These are phyloP conservation scores for Raphanus raphanistrum DNA, from an alignment of 345 rosid genomes.

Conservation along the genomic window DNA sequence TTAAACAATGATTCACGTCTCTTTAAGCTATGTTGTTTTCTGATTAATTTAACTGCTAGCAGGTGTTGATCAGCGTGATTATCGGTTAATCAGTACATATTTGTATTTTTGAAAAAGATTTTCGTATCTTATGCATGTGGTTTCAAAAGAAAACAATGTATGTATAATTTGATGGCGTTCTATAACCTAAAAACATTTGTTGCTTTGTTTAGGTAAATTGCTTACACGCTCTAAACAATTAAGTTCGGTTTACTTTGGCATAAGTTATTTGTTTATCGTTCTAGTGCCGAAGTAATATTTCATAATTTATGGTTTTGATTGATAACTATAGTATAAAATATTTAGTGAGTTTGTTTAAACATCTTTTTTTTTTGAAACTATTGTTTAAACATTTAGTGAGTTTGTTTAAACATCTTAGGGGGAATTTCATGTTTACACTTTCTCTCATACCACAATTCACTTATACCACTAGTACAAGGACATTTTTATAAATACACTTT, in stretches of 20 bases:
- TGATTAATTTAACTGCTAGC: slow-evolving; percentile 19
- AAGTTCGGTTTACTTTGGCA: background rate
- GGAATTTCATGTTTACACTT: too few species aligned
- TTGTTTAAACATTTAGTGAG: too few species aligned
- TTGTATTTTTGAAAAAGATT: background rate
- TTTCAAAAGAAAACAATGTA: background rate
- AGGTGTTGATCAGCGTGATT: slow-evolving; percentile 34
- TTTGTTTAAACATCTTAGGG: too few species aligned
- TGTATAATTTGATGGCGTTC: background rate
- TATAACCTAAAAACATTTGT: background rate
- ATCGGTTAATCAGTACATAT: slow-evolving; percentile 22
- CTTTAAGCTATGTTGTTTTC: background rate
- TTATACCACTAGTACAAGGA: too few species aligned
- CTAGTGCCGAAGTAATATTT: background rate
- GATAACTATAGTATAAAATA: background rate
- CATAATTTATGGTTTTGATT: background rate
- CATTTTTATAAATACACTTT: too few species aligned
- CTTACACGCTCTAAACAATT: background rate
- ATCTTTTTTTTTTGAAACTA: too few species aligned
- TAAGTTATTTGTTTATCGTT: background rate
- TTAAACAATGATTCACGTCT: background rate
- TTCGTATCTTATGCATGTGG: slow-evolving; percentile 19
- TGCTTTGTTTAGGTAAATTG: background rate
- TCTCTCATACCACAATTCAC: too few species aligned
- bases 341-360: background rate